A percentile compares a stretch with the other conserved stretches of the same genome.
phyloP scores from a whole-genome alignment of 106 monocot genomes.

The Posidonia australis region DNA sequence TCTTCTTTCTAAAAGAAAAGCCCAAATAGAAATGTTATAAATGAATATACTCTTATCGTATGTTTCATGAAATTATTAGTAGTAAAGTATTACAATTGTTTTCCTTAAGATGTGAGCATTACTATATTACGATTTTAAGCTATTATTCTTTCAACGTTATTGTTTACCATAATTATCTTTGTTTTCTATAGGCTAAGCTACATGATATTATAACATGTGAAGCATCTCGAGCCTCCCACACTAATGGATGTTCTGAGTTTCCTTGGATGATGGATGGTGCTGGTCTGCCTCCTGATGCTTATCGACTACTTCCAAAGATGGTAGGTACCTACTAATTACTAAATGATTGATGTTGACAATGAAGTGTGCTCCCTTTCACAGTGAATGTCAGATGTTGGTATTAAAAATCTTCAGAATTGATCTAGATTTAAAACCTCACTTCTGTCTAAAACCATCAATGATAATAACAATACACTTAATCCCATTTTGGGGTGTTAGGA shows the following conservation, averaged over 20 bases:
- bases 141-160: no score
- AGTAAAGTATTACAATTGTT: no score
- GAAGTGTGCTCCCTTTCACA: not conserved
- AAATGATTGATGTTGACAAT: not conserved
- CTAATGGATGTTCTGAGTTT: constrained; percentile 42
- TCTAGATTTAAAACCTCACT: not conserved
- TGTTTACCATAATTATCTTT: not conserved
- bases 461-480: no score
- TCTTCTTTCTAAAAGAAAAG: no score
- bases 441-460: not conserved
- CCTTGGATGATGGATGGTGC: constrained; percentile 99
- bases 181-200: constrained; percentile 43
- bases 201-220: constrained; percentile 69
- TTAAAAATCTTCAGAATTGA: not conserved
- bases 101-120: not conserved
- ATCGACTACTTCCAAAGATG: constrained; percentile 66
- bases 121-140: not conserved
- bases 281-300: constrained; percentile 71
- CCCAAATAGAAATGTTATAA: no score
- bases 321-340: constrained; percentile 21
- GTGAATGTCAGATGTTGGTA: not conserved
- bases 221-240: constrained; percentile 18
- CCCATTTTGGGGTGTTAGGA: no score
- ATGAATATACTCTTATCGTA: no score
- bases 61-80: no score